phyloP scores from a whole-genome alignment of 371 early-diverging fungal genomes.

The Mycotypha africana region DNA sequence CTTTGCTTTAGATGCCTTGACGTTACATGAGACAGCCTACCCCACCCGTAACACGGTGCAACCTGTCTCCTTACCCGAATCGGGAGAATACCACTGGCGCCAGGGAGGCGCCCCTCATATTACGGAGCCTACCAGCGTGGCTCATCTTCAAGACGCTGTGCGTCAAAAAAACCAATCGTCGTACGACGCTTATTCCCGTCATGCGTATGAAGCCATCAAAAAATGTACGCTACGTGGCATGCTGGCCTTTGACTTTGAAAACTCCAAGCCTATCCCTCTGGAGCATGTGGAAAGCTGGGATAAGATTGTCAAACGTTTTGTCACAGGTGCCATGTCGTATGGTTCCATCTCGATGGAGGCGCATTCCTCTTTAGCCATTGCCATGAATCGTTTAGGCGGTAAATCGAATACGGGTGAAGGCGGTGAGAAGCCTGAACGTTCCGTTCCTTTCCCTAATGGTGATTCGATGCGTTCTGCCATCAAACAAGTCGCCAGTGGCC shows the following conservation, averaged over 20 bases:
- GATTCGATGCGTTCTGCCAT: conserved; percentile 87
- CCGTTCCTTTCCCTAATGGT: conserved; percentile 62
- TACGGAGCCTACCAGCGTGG: conserved; percentile 85
- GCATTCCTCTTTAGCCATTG: conserved; percentile 87
- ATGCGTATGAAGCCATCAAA: conserved; percentile 78
- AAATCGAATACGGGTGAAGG: conserved; percentile 98
- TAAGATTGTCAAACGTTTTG: conserved; percentile 90
- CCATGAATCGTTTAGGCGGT: conserved; percentile 94
- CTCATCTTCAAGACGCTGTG: conserved; percentile 94
- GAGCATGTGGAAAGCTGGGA: conserved; percentile 98
- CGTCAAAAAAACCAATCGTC: conserved; percentile 81
- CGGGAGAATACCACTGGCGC: conserved; percentile 96
- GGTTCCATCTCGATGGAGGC: conserved; percentile 95
- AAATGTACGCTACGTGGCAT: conserved; percentile 93
- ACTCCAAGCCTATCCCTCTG: conserved; percentile 71
- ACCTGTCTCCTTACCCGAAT: conserved; percentile 72
- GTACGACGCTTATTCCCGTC: conserved; percentile 79
- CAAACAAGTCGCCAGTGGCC: conserved; percentile 97
- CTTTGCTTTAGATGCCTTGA: conserved; percentile 86
- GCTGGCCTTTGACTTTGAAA: conserved; percentile 82
- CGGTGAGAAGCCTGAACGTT: conserved; percentile 91
- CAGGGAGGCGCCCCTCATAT: conserved; percentile 89
- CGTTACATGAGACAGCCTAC: conserved; percentile 83
- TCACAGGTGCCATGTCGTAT: conserved; percentile 98
- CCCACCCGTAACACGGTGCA: conserved; percentile 65